Base-by-base conservation (phyloP, 176 grass and related monocot genomes). In the Eragrostis nindensis region DNA sequence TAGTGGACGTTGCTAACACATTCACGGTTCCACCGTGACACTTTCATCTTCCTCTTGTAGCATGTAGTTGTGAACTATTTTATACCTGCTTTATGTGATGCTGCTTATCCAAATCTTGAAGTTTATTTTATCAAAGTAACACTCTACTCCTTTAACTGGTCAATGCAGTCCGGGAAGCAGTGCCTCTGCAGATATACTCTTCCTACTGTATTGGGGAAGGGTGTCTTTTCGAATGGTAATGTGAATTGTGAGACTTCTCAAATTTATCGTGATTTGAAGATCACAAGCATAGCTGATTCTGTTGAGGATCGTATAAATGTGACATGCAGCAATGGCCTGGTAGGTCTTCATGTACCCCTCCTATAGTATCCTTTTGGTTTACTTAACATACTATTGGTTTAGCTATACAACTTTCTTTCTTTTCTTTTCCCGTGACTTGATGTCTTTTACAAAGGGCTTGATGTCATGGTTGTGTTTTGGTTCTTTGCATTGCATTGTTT, bases 271-370 rank as follows among this genome's bases (percentile, higher is more conserved):
- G 86, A 87, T 62, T 38, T 90, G 77, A 92, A 87, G 90, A 94
- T 98, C 75, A 85, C 84, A 83, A 85, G 85, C 82, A 88, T 98
- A 79, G 77, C 86, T 21, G 92, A 94, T 91, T 75, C 90, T 79
- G 95, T 98, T 89, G 90, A 94, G 85, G 92, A 88, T 5, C 87
- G 90, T 38, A 70, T 98, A 80, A 98, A 98, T 86, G 78, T 98
- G 52, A 88, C 84, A 84, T 90, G 88, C 79, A 94, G 60, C 80
- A 92, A 89, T 91, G 92, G 87, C 46, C 69, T 91, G 95, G 94
- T 97, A 83, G 26, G 86, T 78, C 26, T 63, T 60, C 11, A 55
- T 62, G 41, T 66, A 49, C 26, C 22, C 48, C 16, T 25, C 48
- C 27, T 59, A 68, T 26, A 39, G 48, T 86, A 68, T 50, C 22